Percentiles rank a stretch among this genome's conserved stretches.
Evolutionary conservation across 768 basidiomycete species (phyloP).

Genomic region (Pisolithus albus): DNA sequence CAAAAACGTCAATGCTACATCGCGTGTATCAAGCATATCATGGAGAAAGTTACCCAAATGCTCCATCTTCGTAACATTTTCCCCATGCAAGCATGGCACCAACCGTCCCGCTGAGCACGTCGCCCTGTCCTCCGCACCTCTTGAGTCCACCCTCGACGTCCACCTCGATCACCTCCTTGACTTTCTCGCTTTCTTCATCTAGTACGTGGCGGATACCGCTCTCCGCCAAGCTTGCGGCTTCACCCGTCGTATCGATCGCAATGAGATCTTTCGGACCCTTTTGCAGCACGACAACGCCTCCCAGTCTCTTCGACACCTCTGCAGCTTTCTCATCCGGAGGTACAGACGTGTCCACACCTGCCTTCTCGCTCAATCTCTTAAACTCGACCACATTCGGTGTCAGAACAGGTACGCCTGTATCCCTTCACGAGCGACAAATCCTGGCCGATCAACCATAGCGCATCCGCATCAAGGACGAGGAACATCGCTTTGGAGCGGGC

Average conservation of each 20-base stretch:
- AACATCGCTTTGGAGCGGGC: conserved; percentile 76
- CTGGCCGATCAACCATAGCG: conserved; percentile 74
- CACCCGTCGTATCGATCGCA: conserved; percentile 63
- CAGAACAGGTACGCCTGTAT: conserved; percentile 78
- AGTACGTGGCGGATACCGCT: conserved; percentile 36
- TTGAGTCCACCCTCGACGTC: conserved; percentile 77
- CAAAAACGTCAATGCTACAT: not conserved
- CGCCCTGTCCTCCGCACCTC: conserved; percentile 94
- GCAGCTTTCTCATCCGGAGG: conserved; percentile 55
- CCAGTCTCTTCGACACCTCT: conserved; percentile 64
- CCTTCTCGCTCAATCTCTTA: conserved; percentile 67
- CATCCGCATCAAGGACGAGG: conserved; percentile 93
- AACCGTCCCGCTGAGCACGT: conserved; percentile 82
- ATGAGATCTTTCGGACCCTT: conserved; percentile 84
- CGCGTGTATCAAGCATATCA: not conserved
- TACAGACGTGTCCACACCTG: conserved; percentile 53
- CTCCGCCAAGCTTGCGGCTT: conserved; percentile 37
- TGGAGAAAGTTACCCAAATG: conserved; percentile 52
- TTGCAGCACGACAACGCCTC: conserved; percentile 84
- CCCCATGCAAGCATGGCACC: conserved; percentile 95
- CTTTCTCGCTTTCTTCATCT: conserved; percentile 45
- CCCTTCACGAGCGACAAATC: conserved; percentile 71
- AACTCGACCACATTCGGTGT: conserved; percentile 97
- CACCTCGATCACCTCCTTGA: conserved; percentile 56
- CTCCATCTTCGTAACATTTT: conserved; percentile 83